These are phyloP conservation scores for Blastocystis sp. DNA, from an alignment of 352 stramenopile genomes.

Conservation along the genomic window DNA sequence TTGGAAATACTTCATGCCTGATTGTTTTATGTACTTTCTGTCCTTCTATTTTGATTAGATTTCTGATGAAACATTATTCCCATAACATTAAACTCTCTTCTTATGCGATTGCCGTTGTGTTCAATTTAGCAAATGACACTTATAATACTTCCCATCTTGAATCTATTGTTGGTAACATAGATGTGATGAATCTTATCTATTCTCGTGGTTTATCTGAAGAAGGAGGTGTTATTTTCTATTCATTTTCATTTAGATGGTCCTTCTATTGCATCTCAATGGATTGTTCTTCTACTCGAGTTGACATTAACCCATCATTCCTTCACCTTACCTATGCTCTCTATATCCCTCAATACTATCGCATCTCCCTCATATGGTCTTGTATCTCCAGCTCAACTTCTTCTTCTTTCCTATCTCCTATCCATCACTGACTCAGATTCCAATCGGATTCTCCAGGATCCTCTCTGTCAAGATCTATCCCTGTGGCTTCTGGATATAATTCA, in stretches of 20 bases:
- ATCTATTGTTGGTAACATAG: not conserved
- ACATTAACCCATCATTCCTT: not conserved
- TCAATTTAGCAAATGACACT: not conserved
- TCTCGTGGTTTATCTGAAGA: not conserved
- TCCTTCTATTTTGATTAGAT: not conserved
- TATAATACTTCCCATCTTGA: not conserved
- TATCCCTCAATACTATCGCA: not conserved
- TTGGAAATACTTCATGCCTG: not conserved
- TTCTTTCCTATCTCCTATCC: constrained; percentile 2
- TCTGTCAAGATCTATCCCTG: not conserved
- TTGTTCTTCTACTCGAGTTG: not conserved
- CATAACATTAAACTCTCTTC: constrained; percentile 32
- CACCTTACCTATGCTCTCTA: not conserved
- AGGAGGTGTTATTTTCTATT: not conserved
- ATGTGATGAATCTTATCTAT: constrained; percentile 1
- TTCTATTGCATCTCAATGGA: not conserved
- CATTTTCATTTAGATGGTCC: not conserved
- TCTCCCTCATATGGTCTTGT: not conserved
- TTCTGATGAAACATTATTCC: constrained; percentile 22
- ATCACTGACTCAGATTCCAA: not conserved
- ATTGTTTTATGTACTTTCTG: constrained; percentile 13
- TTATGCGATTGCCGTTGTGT: constrained; percentile 7
- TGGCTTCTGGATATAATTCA: constrained; percentile 21
- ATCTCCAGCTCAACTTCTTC: constrained; percentile 33
- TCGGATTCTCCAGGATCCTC: not conserved